Percentiles rank a stretch among this genome's conserved stretches.
phyloP scores from a whole-genome alignment of 208 protist species.

The Leishmania martiniquensis region DNA sequence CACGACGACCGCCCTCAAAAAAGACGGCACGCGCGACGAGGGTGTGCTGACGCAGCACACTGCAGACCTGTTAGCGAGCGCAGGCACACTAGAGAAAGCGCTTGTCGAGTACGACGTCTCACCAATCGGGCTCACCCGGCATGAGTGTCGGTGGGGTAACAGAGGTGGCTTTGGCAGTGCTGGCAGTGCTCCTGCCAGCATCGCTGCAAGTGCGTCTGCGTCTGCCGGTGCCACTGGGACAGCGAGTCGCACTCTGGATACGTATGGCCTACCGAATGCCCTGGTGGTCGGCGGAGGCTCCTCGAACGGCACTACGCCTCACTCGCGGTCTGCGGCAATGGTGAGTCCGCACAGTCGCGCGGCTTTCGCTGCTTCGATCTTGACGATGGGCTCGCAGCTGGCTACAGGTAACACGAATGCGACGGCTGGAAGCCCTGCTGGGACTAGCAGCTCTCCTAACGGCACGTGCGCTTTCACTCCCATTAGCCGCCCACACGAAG shows the following conservation, averaged over 20 bases:
- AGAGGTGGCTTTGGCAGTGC: not conserved
- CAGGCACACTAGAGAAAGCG: not conserved
- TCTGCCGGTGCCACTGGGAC: not conserved
- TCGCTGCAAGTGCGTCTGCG: not conserved
- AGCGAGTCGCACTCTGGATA: slow-evolving; percentile 5
- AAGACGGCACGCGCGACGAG: not conserved
- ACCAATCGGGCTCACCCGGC: not conserved
- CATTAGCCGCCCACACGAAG: slow-evolving; percentile 3
- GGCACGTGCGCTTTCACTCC: not conserved
- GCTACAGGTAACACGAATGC: not conserved
- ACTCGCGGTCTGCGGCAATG: slow-evolving; percentile 3
- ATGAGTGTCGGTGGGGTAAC: not conserved
- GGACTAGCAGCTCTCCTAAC: not conserved
- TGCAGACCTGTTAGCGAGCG: not conserved
- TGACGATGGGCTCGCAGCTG: slow-evolving; percentile 1
- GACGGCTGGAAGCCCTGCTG: not conserved
- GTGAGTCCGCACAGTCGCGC: slow-evolving; percentile 7
- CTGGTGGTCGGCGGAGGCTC: slow-evolving; percentile 5
- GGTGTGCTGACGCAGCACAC: not conserved
- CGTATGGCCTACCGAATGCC: slow-evolving; percentile 11
- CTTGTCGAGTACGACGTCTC: not conserved
- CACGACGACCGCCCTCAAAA: not conserved
- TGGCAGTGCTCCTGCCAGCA: not conserved
- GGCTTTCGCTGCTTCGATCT: not conserved
- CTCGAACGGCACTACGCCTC: slow-evolving; percentile 2